phyloP scores from a whole-genome alignment of 1,284 basidiomycete genomes.

The Malassezia restricta region DNA sequence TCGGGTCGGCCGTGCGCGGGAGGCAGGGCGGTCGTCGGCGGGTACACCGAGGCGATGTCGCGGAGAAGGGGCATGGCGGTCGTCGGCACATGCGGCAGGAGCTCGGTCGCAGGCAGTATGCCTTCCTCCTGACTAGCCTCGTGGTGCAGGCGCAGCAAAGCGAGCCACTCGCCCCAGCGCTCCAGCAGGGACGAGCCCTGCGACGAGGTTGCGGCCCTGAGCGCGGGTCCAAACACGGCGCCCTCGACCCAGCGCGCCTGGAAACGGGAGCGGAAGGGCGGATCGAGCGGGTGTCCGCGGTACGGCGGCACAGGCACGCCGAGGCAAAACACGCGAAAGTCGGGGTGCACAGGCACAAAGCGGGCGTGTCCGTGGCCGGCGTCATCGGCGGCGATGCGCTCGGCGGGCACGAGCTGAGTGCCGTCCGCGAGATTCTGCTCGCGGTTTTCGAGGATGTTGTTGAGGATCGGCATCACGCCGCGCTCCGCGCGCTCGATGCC shows the following conservation, averaged over 20 bases:
- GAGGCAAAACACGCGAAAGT: conserved; percentile 46
- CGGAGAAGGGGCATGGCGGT: conserved; percentile 34
- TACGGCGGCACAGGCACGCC: conserved; percentile 46
- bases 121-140: conserved; percentile 25
- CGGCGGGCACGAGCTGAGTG: conserved; percentile 46
- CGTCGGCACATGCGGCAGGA: conserved; percentile 35
- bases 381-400: conserved; percentile 30
- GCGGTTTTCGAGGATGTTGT: conserved; percentile 47
- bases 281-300: conserved; percentile 46
- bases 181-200: conserved; percentile 21
- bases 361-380: conserved; percentile 12
- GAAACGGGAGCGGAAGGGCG: conserved; percentile 48
- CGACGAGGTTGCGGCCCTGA: not conserved
- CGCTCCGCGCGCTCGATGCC: conserved; percentile 46
- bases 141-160: conserved; percentile 31
- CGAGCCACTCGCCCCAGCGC: conserved; percentile 29
- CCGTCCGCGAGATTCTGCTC: conserved; percentile 47
- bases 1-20: conserved; percentile 9
- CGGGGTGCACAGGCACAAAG: conserved; percentile 45
- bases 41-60: conserved; percentile 32
- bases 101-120: conserved; percentile 30
- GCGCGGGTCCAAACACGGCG: conserved; percentile 20
- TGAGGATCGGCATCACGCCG: conserved; percentile 44
- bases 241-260: conserved; percentile 46
- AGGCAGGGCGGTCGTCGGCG: conserved; percentile 19